These are phyloP conservation scores for Paspalum notatum DNA, from an alignment of 176 grass and related monocot species.

Conservation along the genomic window DNA sequence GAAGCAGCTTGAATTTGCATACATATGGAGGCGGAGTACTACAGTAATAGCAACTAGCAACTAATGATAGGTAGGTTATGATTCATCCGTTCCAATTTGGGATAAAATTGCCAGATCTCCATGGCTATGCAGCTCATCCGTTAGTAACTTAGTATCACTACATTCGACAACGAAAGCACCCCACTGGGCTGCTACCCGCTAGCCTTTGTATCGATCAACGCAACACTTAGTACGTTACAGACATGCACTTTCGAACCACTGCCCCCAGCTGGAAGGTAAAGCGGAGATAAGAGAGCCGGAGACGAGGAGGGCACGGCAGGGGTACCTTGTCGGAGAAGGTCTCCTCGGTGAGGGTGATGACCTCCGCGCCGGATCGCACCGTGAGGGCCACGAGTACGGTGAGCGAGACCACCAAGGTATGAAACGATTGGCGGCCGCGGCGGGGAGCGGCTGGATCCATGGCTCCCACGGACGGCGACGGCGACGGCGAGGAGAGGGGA, in stretches of 20 bases:
- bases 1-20: background rate
- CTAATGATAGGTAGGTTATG: background rate
- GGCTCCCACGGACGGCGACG: conserved; percentile 18
- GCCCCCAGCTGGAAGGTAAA: background rate
- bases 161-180: too few relatives aligned
- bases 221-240: background rate
- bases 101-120: background rate
- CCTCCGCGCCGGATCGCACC: conserved; percentile 54
- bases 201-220: background rate
- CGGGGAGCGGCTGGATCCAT: conserved; percentile 60
- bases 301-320: background rate
- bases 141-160: background rate
- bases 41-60: background rate
- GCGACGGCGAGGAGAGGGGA: background rate
- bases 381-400: conserved; percentile 9
- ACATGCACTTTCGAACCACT: background rate
- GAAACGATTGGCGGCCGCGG: conserved; percentile 34
- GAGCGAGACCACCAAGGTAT: conserved; percentile 23
- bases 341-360: conserved; percentile 86
- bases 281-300: background rate
- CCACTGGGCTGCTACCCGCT: background rate
- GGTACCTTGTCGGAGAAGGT: conserved; percentile 91
- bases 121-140: conserved; percentile 1
- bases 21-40: background rate
- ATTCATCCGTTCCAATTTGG: background rate